Evolutionary conservation across 2,329 filamentous ascomycete species (phyloP), one percentile per base, ranked within the genome.

Genomic region (Exophiala sideris): DNA sequence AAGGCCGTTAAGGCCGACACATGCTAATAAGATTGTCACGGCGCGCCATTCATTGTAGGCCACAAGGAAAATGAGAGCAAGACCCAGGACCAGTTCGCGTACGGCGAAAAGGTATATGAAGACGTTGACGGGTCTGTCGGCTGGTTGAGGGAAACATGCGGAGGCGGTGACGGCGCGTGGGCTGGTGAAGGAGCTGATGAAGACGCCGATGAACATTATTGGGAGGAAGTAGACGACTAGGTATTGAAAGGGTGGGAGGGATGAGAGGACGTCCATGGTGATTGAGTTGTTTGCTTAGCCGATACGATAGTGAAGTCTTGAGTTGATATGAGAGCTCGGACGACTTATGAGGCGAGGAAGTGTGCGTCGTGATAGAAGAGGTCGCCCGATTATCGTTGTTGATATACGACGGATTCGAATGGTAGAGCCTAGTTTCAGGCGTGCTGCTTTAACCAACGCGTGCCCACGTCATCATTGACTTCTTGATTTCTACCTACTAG

Each of bases 41-140:
- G 47, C 47, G 2, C 41, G 29, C 52, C 52, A 55, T 11, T 55
- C 39, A 9, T 50, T 36, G 40, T 41, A 50, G 10, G 40, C 48
- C n/a, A 36, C 21, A 3, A 55, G 33, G 11, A 40, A 11, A 7
- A 50, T 44, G 34, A 55, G 21, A 18, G 52, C 39, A 11, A 50
- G 9, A 16, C 46, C 46, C 14, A 55, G n/a, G 24, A 14, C n/a
- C n/a, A 55, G 29, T 21, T 55, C 47, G n/a, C 52, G 39, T 3
- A 50, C 36, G 7, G 45, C 52, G 40, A 55, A 55, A 8, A 49
- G 38, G 40, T 55, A 50, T 18, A 46, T 33, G 32, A 50, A 55
- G 3, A 24, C 12, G 12, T 40, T 18, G 33, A 47, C 11, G 5
- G 42, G 35, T 38, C 42, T 41, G 36, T 48, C 42, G 20, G 42